phyloP scores from a whole-genome alignment of 805 yeast genomes.

The Kluyveromyces aestuarii region DNA sequence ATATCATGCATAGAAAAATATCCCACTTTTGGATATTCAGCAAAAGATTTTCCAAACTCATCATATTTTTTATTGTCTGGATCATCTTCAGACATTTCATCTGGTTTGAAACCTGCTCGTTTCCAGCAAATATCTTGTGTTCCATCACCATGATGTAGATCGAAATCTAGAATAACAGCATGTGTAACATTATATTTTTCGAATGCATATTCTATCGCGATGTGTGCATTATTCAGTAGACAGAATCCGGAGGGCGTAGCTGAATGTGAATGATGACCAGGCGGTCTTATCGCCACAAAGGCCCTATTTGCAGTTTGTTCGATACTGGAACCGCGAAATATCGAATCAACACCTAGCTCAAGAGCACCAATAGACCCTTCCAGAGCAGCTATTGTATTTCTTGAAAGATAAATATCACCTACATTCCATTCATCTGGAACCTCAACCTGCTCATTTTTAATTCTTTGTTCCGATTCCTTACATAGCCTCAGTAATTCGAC shows the following conservation, averaged over 20 bases:
- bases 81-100: slow-evolving; percentile 10
- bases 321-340: slow-evolving; percentile 31
- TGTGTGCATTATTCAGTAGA: slow-evolving; percentile 70
- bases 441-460: slow-evolving; percentile 48
- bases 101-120: slow-evolving; percentile 38
- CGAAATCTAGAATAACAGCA: slow-evolving; percentile 75
- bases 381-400: slow-evolving; percentile 57
- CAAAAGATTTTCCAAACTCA: slow-evolving; percentile 37
- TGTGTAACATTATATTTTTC: slow-evolving; percentile 58
- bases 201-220: slow-evolving; percentile 70
- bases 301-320: slow-evolving; percentile 35
- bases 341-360: slow-evolving; percentile 57
- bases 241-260: slow-evolving; percentile 83
- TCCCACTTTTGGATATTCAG: slow-evolving; percentile 54
- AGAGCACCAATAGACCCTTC: slow-evolving; percentile 73
- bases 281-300: slow-evolving; percentile 67
- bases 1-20: slow-evolving; percentile 80
- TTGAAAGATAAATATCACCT: slow-evolving; percentile 70
- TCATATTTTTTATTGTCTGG: slow-evolving; percentile 32
- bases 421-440: slow-evolving; percentile 77
- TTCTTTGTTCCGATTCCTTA: slow-evolving; percentile 44
- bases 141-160: slow-evolving; percentile 86
- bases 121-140: slow-evolving; percentile 82
- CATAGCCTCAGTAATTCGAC: slow-evolving; percentile 48
- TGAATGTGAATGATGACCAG: slow-evolving; percentile 83